A percentile compares a stretch with the other conserved stretches of the same genome.
Conservation (phyloP, 2,329 filamentous ascomycete species). For the Cladosporium oxysporum region DNA sequence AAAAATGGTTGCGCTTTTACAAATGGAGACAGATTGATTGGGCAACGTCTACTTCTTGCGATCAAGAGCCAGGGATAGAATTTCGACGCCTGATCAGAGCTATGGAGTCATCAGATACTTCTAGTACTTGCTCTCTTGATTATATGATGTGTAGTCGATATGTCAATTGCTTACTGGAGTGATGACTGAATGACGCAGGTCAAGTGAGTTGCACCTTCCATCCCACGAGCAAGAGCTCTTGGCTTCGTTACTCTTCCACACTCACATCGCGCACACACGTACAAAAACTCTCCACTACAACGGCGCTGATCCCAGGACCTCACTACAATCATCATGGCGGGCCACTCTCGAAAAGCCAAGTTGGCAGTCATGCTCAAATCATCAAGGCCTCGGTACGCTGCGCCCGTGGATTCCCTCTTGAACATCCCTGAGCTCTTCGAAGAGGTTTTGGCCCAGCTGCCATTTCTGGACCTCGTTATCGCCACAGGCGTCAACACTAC, state of each 20-base stretch:
- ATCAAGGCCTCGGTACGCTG: not conserved
- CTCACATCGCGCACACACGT: not conserved
- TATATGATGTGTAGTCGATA: not conserved
- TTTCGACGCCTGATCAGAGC: not conserved
- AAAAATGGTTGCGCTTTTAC: too few relatives aligned
- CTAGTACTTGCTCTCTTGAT: not conserved
- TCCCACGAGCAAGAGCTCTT: not conserved
- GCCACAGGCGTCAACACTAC: constrained; percentile 3
- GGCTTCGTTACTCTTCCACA: not conserved
- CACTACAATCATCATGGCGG: not conserved
- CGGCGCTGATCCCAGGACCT: not conserved
- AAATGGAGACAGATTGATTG: not conserved
- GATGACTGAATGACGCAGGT: not conserved
- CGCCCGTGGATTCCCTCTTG: not conserved
- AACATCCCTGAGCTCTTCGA: constrained; percentile 17
- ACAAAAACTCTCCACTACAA: not conserved
- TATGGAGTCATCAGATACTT: not conserved
- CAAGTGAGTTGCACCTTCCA: not conserved
- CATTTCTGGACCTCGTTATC: constrained; percentile 5
- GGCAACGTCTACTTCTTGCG: not conserved
- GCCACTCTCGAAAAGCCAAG: not conserved
- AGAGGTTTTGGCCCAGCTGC: not conserved
- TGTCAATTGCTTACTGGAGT: not conserved
- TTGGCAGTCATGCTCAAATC: not conserved
- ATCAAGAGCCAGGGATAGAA: not conserved